Base-by-base conservation (phyloP, 2,329 filamentous ascomycete genomes). In the Colletotrichum falcatum region DNA sequence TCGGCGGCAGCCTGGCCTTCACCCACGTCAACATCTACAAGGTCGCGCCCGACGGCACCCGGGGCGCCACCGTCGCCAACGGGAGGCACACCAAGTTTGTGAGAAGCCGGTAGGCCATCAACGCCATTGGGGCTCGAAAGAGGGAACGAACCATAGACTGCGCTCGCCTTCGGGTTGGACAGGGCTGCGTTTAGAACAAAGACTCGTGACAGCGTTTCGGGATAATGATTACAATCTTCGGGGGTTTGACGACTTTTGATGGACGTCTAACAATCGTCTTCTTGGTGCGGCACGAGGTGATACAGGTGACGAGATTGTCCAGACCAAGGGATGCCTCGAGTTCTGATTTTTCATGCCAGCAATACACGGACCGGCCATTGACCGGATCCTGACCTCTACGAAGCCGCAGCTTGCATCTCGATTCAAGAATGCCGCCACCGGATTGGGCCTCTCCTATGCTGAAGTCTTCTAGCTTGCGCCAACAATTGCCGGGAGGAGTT, bases 1-100 rank as follows among this genome's bases (percentile, higher is more conserved):
- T 93, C 2, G 92, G 92, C 0, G 86, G 88, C 9, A 89, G 86
- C 48, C 76, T 94, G 76, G 92, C 89, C 0, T 94, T 92, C 77
- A 72, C 71, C 23, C 56, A 65, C n/a, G 62, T 72, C 42, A 61
- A 67, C 44, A 65, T 69, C 35, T 74, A 70, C 65, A 74, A 73
- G 61, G 71, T 69, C 9, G 48, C 51, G 5, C 61, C 70, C 8
- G 72, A 70, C 35, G 67, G 70, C 8, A 49, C 60, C 39, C 64
- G 72, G 30, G 72, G 66, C 5, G 66, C 62, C 4, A 63, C 61
- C 5, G 70, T 73, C n/a, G 66, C 70, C 0, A 66, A 48, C 23
- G 72, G 70, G 35, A 67, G 72, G 20, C 72, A 73, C 65, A 73
- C 72, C 2, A 73, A 73, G 66, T 73, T 72, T 26, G 72, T 73